phyloP scores from a whole-genome alignment of 441 rosid genomes.

The Erodium chrysanthum region DNA sequence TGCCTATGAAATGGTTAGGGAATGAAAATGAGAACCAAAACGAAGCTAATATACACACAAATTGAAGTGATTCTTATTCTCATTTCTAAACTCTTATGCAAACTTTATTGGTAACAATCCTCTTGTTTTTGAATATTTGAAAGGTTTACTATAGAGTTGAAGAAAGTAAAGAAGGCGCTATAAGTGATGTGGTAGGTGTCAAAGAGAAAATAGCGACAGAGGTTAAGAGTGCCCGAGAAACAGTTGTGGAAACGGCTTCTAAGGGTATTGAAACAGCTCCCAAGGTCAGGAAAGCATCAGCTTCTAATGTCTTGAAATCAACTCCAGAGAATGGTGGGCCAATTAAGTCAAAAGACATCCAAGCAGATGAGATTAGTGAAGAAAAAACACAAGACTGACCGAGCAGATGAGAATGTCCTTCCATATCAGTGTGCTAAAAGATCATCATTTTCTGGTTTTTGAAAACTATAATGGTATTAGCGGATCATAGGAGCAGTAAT shows the following conservation, averaged over 20 bases:
- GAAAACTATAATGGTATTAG: neutral
- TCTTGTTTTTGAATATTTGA: conserved; percentile 3
- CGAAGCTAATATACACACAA: neutral
- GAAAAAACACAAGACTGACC: conserved; percentile 15
- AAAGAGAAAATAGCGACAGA: conserved; percentile 16
- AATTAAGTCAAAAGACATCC: neutral
- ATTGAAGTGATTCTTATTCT: neutral
- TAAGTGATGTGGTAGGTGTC: neutral
- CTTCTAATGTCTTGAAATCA: neutral
- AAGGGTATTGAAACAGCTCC: neutral
- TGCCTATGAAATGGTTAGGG: neutral
- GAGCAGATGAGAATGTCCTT: neutral
- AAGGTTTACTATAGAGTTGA: conserved; percentile 54
- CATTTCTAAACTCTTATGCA: neutral
- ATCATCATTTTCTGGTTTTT: neutral
- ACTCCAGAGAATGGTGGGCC: neutral
- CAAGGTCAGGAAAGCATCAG: neutral
- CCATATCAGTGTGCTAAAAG: neutral
- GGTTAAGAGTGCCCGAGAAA: conserved; percentile 11
- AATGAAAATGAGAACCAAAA: neutral
- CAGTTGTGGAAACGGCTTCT: conserved; percentile 10
- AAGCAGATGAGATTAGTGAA: conserved; percentile 20
- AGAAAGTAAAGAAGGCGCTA: conserved; percentile 23
- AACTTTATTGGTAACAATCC: neutral
- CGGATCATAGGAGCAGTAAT: neutral